Percentiles rank a stretch among this genome's conserved stretches.
Evolutionary conservation across 148 eudicot genomes (phyloP).

Genomic region (Pharnaceum exiguum): DNA sequence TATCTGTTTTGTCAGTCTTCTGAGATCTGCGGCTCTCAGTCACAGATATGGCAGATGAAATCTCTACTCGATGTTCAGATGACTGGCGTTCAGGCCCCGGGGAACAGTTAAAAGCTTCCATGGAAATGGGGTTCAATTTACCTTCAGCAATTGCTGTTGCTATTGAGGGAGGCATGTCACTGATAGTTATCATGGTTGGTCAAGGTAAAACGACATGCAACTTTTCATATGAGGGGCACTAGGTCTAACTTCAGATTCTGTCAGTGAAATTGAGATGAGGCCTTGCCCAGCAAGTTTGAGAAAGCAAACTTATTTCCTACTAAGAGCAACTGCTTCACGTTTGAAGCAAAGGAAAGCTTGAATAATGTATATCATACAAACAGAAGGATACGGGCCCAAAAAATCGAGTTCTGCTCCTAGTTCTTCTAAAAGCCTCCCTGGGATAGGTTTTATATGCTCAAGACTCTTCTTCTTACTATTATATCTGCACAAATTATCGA

Average conservation of each 20-base stretch:
- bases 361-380: not conserved
- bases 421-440: conserved; percentile 40
- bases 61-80: conserved; percentile 6
- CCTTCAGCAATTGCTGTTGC: conserved; percentile 76
- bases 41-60: conserved; percentile 16
- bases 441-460: conserved; percentile 53
- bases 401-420: conserved; percentile 54
- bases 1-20: conserved; percentile 16
- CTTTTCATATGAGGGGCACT: too few species aligned
- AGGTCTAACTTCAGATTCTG: too few species aligned
- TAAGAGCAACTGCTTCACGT: not conserved
- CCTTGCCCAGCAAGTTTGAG: too few species aligned
- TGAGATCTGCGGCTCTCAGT: conserved; percentile 34
- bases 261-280: too few species aligned
- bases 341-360: not conserved
- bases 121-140: conserved; percentile 55
- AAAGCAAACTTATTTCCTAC: not conserved
- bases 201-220: conserved; percentile 21
- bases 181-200: conserved; percentile 26
- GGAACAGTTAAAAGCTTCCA: conserved; percentile 55
- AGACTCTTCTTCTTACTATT: conserved; percentile 44
- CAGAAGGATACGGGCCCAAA: conserved; percentile 77
- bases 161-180: conserved; percentile 45
- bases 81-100: conserved; percentile 17
- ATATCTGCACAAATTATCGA: conserved; percentile 37